Evolutionary conservation across 352 stramenopile species (phyloP).

Genomic region (Blastocystis sp.): DNA sequence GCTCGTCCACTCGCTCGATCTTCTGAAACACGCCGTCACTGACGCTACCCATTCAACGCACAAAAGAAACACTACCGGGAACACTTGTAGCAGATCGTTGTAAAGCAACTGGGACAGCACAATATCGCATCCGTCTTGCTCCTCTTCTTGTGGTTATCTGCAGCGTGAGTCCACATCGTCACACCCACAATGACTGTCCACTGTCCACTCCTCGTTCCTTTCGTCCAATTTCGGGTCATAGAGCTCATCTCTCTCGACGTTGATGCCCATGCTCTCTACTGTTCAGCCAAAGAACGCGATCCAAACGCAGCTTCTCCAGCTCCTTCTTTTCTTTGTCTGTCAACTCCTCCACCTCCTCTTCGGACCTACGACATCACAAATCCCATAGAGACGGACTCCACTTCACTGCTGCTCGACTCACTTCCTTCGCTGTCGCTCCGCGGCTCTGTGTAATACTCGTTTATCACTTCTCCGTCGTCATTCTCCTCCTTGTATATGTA

Average conservation of each 20-base stretch:
- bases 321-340: constrained; percentile 21
- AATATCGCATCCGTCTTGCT: constrained; percentile 34
- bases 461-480: constrained; percentile 37
- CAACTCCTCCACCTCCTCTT: not conserved
- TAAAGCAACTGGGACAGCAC: constrained; percentile 67
- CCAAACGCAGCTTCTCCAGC: constrained; percentile 1
- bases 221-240: constrained; percentile 56
- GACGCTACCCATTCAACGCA: constrained; percentile 14
- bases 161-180: not conserved
- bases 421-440: not conserved
- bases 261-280: constrained; percentile 14
- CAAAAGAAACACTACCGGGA: not conserved
- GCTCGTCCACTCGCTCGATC: not conserved
- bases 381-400: too few relatives aligned
- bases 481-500: constrained; percentile 47
- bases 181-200: not conserved
- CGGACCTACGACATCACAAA: not conserved
- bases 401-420: not conserved
- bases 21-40: not conserved
- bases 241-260: constrained; percentile 2
- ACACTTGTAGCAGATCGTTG: constrained; percentile 55
- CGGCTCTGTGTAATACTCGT: constrained; percentile 17
- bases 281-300: not conserved
- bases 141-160: not conserved
- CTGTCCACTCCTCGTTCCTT: constrained; percentile 25